phyloP scores from a whole-genome alignment of 306 rosid species.

The Lagenaria siceraria region DNA sequence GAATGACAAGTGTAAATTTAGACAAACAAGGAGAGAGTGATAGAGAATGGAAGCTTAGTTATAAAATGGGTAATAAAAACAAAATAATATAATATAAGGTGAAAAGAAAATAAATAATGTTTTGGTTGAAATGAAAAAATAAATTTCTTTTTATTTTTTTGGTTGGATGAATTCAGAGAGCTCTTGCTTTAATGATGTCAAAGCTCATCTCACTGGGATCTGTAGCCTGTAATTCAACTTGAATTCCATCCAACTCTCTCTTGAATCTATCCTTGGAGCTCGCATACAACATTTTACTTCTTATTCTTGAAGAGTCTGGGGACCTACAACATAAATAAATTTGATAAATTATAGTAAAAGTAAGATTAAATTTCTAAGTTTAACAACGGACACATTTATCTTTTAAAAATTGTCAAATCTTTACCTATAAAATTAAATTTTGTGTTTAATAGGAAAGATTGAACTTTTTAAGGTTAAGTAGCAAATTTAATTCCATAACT shows the following conservation, averaged over 20 bases:
- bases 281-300: constrained; percentile 12
- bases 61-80: too few relatives aligned
- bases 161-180: background rate
- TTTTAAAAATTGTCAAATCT: too few relatives aligned
- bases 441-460: too few relatives aligned
- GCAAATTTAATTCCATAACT: too few relatives aligned
- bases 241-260: constrained; percentile 15
- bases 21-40: background rate
- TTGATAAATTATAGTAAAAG: too few relatives aligned
- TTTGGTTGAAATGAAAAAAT: background rate
- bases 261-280: constrained; percentile 9
- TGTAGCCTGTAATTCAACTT: constrained; percentile 10
- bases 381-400: too few relatives aligned
- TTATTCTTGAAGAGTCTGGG: constrained; percentile 1
- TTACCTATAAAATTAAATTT: too few relatives aligned
- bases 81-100: background rate
- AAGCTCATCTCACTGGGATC: constrained; percentile 11
- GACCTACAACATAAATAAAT: background rate
- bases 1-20: too few relatives aligned
- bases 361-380: too few relatives aligned
- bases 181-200: constrained; percentile 8
- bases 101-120: background rate
- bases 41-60: too few relatives aligned
- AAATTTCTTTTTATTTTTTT: background rate
- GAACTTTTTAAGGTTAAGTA: too few relatives aligned